Conservation (phyloP, 345 rosid genomes). For the Rhizophora apiculata region DNA sequence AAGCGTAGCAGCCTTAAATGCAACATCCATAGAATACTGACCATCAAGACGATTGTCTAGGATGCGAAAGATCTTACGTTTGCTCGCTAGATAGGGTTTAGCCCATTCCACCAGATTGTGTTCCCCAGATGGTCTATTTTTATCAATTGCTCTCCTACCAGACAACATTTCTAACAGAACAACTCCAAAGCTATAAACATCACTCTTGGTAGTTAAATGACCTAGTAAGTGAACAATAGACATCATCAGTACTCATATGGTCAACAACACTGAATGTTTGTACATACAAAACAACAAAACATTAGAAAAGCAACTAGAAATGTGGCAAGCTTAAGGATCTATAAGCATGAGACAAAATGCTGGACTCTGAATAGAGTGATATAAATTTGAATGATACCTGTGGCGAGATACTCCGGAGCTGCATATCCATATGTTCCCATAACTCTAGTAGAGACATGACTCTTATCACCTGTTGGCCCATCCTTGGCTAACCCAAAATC, state of each 20-base stretch:
- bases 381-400: constrained; percentile 40
- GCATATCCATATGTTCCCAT: constrained; percentile 99
- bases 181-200: constrained; percentile 92
- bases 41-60: constrained; percentile 80
- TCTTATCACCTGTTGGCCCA: constrained; percentile 80
- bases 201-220: constrained; percentile 78
- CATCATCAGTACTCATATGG: background rate
- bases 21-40: constrained; percentile 66
- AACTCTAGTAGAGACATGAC: constrained; percentile 89
- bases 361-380: too few species aligned
- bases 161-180: constrained; percentile 87
- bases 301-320: too few species aligned
- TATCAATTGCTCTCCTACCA: constrained; percentile 83
- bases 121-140: constrained; percentile 82
- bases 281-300: background rate
- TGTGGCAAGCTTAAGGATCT: too few species aligned
- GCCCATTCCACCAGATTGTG: constrained; percentile 95
- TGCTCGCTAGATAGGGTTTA: constrained; percentile 77
- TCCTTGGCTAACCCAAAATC: constrained; percentile 97
- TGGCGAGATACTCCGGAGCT: constrained; percentile 93
- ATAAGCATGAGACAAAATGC: too few species aligned
- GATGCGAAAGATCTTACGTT: constrained; percentile 60
- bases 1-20: constrained; percentile 56
- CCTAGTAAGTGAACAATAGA: constrained; percentile 38
- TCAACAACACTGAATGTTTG: background rate